Percentiles rank a stretch among this genome's conserved stretches.
Conservation (phyloP, 2,329 filamentous ascomycete genomes). For the Fusarium anthophilum region DNA sequence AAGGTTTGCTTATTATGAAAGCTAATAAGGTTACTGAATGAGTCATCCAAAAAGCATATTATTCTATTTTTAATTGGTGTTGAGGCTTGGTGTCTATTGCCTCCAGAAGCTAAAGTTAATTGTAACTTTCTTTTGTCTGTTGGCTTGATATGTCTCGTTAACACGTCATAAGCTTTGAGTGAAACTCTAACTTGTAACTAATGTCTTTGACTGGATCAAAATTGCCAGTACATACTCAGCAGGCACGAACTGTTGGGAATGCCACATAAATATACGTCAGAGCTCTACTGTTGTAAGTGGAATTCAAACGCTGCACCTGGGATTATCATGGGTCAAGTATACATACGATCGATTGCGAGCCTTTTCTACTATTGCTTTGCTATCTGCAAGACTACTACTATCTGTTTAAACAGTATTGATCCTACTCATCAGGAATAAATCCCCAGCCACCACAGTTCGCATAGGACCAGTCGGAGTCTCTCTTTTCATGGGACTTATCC, state of each 20-base stretch:
- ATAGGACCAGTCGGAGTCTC: neutral
- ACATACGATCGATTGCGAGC: neutral
- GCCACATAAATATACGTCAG: neutral
- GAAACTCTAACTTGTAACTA: neutral
- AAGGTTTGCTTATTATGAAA: neutral
- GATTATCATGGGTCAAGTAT: neutral
- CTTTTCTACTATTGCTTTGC: neutral
- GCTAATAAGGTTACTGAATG: no score
- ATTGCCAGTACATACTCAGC: neutral
- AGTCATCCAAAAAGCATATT: no score
- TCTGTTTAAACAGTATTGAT: neutral
- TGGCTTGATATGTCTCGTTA: no score
- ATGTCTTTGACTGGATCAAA: neutral
- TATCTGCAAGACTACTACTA: neutral
- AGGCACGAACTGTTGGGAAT: neutral
- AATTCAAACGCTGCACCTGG: neutral
- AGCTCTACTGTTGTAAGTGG: neutral
- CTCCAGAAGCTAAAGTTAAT: no score
- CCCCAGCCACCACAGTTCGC: neutral
- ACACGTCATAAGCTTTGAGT: neutral
- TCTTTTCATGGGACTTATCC: neutral
- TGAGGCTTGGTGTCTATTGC: no score
- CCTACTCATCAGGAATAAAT: neutral
- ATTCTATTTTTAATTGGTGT: no score
- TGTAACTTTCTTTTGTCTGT: no score